Base-by-base conservation (phyloP, 768 basidiomycete species). In the Mycena olivaceomarginata region DNA sequence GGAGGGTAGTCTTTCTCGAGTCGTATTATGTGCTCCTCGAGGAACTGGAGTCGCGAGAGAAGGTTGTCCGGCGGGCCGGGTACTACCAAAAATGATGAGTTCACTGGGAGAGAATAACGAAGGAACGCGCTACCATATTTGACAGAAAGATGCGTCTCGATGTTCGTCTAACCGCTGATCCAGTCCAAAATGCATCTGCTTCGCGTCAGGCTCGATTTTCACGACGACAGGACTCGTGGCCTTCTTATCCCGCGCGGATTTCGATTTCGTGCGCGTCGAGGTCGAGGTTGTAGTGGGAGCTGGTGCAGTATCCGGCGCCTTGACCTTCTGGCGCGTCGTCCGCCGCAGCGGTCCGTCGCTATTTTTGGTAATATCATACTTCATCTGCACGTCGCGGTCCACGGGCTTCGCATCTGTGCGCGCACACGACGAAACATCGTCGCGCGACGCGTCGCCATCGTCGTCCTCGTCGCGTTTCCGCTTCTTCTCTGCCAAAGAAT, bases 331-430 rank as follows among this genome's bases (percentile, higher is more conserved):
- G 13, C 76, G 76, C 56, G 72, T 77, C n/a, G 93, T 95, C 79
- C 92, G 88, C 41, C 91, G 89, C 57, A 97, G 86, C 1, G 95
- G 95, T 0, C 95, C 95, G 48, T 94, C 94, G 70, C 92, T 93
- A 77, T 96, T 96, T 84, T 93, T 95, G n/a, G 93, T 94, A 77
- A 97, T 94, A 82, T 97, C 96, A 78, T 96, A 96, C 82, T 94
- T 95, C 89, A 96, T 95, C 81, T 96, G 96, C 1, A 91, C 86
- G 72, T 95, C 94, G 51, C 96, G 87, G 82, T 96, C 91, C 43
- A 95, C 85, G 0, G 89, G 86, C 81, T 92, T 94, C 46, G 95
- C 93, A 74, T 96, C 94, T 4, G 91, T 90, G 11, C 95, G 92
- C 15, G 95, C 95, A 79, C 95, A 96, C 4, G 94, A 94, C 4